These are phyloP conservation scores for Trichoderma semiorbis DNA, from an alignment of 2,329 filamentous ascomycete genomes.

Conservation along the genomic window DNA sequence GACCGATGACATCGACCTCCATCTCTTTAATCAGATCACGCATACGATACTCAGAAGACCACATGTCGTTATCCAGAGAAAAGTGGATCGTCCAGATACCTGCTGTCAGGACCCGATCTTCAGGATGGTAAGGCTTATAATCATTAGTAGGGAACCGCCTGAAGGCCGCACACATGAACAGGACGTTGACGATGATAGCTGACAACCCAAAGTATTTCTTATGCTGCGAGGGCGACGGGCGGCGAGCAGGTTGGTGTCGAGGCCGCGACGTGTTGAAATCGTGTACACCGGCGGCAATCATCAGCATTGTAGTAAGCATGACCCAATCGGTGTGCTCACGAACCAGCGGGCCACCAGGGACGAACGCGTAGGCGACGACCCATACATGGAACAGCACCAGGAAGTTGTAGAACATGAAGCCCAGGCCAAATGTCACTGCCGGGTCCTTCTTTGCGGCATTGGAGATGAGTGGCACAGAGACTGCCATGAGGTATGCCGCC, in stretches of 20 bases:
- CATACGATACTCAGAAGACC: slow-evolving; percentile 93
- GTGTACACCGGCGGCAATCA: slow-evolving; percentile 82
- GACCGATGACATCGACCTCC: slow-evolving; percentile 96
- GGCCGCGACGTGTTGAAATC: slow-evolving; percentile 56
- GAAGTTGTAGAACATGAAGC: slow-evolving; percentile 89
- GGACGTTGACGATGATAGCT: slow-evolving; percentile 71
- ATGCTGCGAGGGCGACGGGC: slow-evolving; percentile 38
- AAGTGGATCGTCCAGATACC: slow-evolving; percentile 99
- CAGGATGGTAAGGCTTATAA: slow-evolving; percentile 83
- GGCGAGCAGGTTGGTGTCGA: slow-evolving; percentile 33
- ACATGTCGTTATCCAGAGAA: slow-evolving; percentile 97
- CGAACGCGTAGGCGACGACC: slow-evolving; percentile 97
- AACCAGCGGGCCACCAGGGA: slow-evolving; percentile 87
- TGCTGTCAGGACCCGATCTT: slow-evolving; percentile 84
- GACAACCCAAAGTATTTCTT: slow-evolving; percentile 54
- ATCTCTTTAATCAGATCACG: slow-evolving; percentile 85
- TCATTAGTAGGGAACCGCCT: slow-evolving; percentile 89
- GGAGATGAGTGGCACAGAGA: slow-evolving; percentile 69
- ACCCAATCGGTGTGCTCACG: slow-evolving; percentile 95
- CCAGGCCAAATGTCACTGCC: slow-evolving; percentile 77
- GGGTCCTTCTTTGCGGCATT: slow-evolving; percentile 75
- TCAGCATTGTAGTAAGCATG: slow-evolving; percentile 80
- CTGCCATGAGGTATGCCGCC: slow-evolving; percentile 77
- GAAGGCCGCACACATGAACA: slow-evolving; percentile 78
- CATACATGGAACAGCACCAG: slow-evolving; percentile 97